Conservation (phyloP, 2,329 filamentous ascomycete species). For the Phialophora expanda region DNA sequence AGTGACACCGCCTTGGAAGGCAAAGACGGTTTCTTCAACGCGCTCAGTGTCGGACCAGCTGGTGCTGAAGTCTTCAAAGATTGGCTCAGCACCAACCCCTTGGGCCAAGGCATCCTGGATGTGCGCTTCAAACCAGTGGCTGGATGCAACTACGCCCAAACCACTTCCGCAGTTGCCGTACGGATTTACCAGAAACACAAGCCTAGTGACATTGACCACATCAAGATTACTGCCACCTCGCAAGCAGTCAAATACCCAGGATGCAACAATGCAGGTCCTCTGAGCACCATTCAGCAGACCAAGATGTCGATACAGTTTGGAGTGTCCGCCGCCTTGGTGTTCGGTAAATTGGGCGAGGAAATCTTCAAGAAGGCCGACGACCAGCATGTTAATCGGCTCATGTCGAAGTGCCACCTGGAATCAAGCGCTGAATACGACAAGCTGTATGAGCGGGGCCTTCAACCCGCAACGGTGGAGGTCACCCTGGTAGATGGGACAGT, state of each 20-base stretch:
- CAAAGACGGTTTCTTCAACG: constrained; percentile 27
- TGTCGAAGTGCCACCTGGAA: constrained; percentile 7
- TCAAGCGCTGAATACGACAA: constrained; percentile 18
- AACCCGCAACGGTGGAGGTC: constrained; percentile 25
- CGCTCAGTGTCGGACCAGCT: constrained; percentile 12
- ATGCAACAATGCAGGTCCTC: constrained; percentile 23
- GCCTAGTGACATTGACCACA: not conserved
- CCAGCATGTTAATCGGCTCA: constrained; percentile 8
- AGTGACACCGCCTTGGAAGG: constrained; percentile 24
- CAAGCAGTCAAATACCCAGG: constrained; percentile 26
- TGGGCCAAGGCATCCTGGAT: constrained; percentile 23
- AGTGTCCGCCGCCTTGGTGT: constrained; percentile 19
- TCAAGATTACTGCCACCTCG: constrained; percentile 21
- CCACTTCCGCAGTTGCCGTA: constrained; percentile 21
- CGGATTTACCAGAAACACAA: constrained; percentile 10
- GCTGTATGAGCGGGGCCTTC: constrained; percentile 15
- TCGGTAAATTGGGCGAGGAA: constrained; percentile 21
- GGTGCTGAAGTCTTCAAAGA: constrained; percentile 8
- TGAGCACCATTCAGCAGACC: constrained; percentile 22
- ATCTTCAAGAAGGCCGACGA: constrained; percentile 10
- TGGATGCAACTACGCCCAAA: constrained; percentile 29
- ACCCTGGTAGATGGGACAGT: constrained; percentile 10
- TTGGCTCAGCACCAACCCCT: not conserved
- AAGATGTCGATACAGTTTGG: constrained; percentile 29
- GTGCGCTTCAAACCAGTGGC: constrained; percentile 28